Percentiles rank a stretch among this genome's conserved stretches.
These are phyloP conservation scores for Ustilago curta DNA, from an alignment of 1,284 basidiomycete species.

Conservation along the genomic window DNA sequence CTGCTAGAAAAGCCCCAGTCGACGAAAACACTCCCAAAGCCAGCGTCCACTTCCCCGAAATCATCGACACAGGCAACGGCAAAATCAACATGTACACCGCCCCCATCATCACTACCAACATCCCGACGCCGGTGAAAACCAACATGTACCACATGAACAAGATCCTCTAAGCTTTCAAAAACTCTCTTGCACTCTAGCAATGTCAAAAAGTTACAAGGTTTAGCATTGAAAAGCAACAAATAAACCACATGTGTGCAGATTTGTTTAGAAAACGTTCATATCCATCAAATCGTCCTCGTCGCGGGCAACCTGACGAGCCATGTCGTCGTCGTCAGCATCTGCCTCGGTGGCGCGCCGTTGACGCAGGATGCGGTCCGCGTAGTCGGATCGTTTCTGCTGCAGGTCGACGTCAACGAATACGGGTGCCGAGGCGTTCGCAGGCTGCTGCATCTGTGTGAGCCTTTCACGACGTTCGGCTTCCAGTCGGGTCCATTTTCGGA, in stretches of 20 bases:
- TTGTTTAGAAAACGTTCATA: slow-evolving; percentile 40
- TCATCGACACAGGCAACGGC: slow-evolving; percentile 53
- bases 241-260: no score
- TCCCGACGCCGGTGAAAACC: slow-evolving; percentile 53
- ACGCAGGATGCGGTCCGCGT: slow-evolving; percentile 31
- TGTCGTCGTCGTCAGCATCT: slow-evolving; percentile 23
- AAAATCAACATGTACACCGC: slow-evolving; percentile 65
- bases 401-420: neutral
- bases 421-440: neutral
- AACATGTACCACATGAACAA: slow-evolving; percentile 56
- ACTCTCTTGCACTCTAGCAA: neutral
- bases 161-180: slow-evolving; percentile 34
- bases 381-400: slow-evolving; percentile 26
- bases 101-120: slow-evolving; percentile 56
- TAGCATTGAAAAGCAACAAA: no score
- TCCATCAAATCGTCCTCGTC: slow-evolving; percentile 13
- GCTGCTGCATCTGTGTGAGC: slow-evolving; percentile 2
- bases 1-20: slow-evolving; percentile 10
- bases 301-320: neutral
- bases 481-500: slow-evolving; percentile 34
- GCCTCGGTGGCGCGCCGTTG: slow-evolving; percentile 24
- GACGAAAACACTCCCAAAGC: neutral
- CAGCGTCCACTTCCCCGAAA: slow-evolving; percentile 41
- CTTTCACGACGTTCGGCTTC: slow-evolving; percentile 29
- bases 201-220: neutral